These are phyloP conservation scores for Debaryomyces hansenii DNA, from an alignment of 805 yeast genomes.

Conservation along the genomic window DNA sequence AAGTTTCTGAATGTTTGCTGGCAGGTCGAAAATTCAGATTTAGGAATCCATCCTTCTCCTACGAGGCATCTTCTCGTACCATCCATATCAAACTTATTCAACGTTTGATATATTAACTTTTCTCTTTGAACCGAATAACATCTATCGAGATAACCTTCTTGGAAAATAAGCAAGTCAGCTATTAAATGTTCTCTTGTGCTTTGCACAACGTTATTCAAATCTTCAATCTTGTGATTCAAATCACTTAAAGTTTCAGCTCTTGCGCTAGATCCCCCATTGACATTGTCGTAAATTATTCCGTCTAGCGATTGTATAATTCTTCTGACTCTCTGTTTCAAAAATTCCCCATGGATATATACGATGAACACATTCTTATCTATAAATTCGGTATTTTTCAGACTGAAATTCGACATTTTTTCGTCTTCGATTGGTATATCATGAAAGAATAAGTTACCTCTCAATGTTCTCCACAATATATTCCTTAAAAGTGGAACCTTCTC, in stretches of 20 bases:
- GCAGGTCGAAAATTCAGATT: constrained; percentile 42
- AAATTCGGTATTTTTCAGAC: constrained; percentile 12
- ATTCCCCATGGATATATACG: constrained; percentile 42
- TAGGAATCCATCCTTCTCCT: constrained; percentile 77
- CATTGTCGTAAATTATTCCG: constrained; percentile 38
- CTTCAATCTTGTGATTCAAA: constrained; percentile 31
- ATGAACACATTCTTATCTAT: constrained; percentile 37
- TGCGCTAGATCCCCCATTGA: constrained; percentile 26
- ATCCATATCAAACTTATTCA: constrained; percentile 71
- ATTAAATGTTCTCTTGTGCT: constrained; percentile 36
- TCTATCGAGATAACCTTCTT: constrained; percentile 34
- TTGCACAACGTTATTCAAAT: constrained; percentile 31
- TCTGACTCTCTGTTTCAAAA: constrained; percentile 32
- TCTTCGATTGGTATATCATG: constrained; percentile 36
- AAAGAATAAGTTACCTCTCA: constrained; percentile 43
- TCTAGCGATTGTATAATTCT: constrained; percentile 39
- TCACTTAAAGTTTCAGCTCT: constrained; percentile 28
- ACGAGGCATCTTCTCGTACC: constrained; percentile 62
- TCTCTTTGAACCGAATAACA: constrained; percentile 47
- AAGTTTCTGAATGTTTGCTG: constrained; percentile 41
- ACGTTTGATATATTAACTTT: constrained; percentile 54
- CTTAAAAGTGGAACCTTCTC: constrained; percentile 38
- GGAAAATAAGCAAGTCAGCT: constrained; percentile 36
- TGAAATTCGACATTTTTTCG: constrained; percentile 14
- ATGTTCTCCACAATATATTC: constrained; percentile 43